phyloP scores from a whole-genome alignment of 345 rosid genomes.

The Schrenkiella parvula region DNA sequence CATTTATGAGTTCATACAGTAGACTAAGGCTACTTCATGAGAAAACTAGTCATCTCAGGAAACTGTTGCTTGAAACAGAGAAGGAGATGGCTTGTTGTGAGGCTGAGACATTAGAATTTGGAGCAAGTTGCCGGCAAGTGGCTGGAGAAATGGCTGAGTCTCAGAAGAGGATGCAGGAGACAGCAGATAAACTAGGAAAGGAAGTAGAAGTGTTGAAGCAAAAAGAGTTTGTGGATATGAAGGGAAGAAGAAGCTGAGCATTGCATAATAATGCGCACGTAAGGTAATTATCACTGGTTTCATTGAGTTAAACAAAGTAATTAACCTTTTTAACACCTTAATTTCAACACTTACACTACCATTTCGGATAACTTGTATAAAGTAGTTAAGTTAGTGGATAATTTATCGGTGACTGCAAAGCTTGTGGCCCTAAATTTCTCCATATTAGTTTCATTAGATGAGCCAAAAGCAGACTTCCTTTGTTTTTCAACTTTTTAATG shows the following conservation, averaged over 20 bases:
- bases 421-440: slow-evolving; percentile 18
- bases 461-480: slow-evolving; percentile 16
- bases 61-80: slow-evolving; percentile 28
- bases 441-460: slow-evolving; percentile 10
- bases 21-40: slow-evolving; percentile 22
- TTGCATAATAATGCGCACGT: neutral
- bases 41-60: slow-evolving; percentile 27
- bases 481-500: neutral
- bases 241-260: slow-evolving; percentile 4
- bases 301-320: neutral
- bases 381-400: neutral
- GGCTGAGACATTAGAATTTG: slow-evolving; percentile 33
- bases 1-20: slow-evolving; percentile 17
- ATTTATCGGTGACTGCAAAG: slow-evolving; percentile 4
- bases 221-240: slow-evolving; percentile 2
- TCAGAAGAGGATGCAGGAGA: slow-evolving; percentile 29
- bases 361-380: neutral
- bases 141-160: slow-evolving; percentile 25
- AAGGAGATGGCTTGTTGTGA: slow-evolving; percentile 31
- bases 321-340: neutral
- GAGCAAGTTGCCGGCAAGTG: slow-evolving; percentile 12
- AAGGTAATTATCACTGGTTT: slow-evolving; percentile 14
- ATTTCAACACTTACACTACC: neutral
- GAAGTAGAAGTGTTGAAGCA: slow-evolving; percentile 18
- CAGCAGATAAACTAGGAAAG: slow-evolving; percentile 16